Conservation (phyloP, 192 early-diverging fungal genomes). For the Nowakowskiella sp. region DNA sequence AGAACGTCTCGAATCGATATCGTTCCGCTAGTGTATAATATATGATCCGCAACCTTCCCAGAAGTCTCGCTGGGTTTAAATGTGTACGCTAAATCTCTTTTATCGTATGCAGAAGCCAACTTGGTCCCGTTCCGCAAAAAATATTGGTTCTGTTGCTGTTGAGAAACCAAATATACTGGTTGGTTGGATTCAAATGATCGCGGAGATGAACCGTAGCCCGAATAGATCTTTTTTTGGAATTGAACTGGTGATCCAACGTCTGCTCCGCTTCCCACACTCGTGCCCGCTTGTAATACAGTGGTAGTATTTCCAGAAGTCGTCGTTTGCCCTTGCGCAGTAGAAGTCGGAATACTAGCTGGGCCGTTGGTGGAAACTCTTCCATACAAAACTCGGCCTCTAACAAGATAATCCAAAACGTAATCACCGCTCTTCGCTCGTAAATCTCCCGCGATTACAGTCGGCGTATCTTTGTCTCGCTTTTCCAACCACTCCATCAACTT, state of each 20-base stretch:
- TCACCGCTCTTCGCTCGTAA: constrained; percentile 32
- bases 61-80: constrained; percentile 36
- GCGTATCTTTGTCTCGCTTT: constrained; percentile 18
- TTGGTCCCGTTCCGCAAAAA: constrained; percentile 18
- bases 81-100: constrained; percentile 30
- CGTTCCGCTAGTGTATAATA: constrained; percentile 32
- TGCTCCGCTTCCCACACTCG: no score
- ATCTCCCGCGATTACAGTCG: constrained; percentile 36
- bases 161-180: no score
- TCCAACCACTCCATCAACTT: constrained; percentile 39
- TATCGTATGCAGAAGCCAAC: constrained; percentile 25
- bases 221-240: no score
- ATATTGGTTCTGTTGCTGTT: no score
- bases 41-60: constrained; percentile 41
- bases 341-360: no score
- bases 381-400: constrained; percentile 30
- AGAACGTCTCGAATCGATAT: constrained; percentile 35
- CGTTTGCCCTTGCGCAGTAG: no score
- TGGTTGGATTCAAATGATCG: no score
- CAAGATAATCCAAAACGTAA: constrained; percentile 36
- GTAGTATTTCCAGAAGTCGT: no score
- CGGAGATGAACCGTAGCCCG: no score
- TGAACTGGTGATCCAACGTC: no score
- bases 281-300: no score
- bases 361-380: not conserved